These are phyloP conservation scores for Penicillium angulare DNA, from an alignment of 495 filamentous ascomycete species.

Conservation along the genomic window DNA sequence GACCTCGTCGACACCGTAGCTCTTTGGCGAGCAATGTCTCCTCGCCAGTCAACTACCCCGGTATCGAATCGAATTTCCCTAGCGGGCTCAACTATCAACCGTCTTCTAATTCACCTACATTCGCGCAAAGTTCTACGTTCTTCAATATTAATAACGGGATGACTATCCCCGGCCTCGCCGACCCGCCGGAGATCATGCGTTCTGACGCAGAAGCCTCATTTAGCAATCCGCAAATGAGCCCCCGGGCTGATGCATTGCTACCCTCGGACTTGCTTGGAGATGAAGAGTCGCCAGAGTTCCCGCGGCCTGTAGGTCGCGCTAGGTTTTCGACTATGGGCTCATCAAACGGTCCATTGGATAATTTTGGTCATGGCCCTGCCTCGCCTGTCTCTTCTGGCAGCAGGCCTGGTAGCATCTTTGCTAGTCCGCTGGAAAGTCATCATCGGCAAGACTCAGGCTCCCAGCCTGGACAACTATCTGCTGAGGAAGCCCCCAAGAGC, in stretches of 20 bases:
- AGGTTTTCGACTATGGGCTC: slow-evolving; percentile 39
- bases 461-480: slow-evolving; percentile 34
- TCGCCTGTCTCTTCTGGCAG: slow-evolving; percentile 69
- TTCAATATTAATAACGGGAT: slow-evolving; percentile 63
- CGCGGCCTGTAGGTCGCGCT: slow-evolving; percentile 34
- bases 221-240: slow-evolving; percentile 72
- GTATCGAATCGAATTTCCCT: slow-evolving; percentile 37
- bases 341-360: slow-evolving; percentile 31
- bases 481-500: slow-evolving; percentile 46
- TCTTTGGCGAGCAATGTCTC: slow-evolving; percentile 50
- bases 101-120: slow-evolving; percentile 50
- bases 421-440: slow-evolving; percentile 65
- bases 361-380: slow-evolving; percentile 54
- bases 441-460: slow-evolving; percentile 47
- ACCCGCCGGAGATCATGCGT: slow-evolving; percentile 39
- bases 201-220: slow-evolving; percentile 48
- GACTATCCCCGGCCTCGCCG: slow-evolving; percentile 38
- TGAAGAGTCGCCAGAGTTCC: slow-evolving; percentile 64
- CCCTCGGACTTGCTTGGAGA: slow-evolving; percentile 79
- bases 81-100: slow-evolving; percentile 39
- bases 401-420: slow-evolving; percentile 62
- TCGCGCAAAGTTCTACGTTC: slow-evolving; percentile 46
- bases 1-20: slow-evolving; percentile 48
- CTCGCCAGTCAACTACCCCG: slow-evolving; percentile 42
- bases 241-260: slow-evolving; percentile 72